Evolutionary conservation across 305 asterid genomes (phyloP), one percentile per base, ranked within the genome.

Genomic region (Ilex paraguariensis): DNA sequence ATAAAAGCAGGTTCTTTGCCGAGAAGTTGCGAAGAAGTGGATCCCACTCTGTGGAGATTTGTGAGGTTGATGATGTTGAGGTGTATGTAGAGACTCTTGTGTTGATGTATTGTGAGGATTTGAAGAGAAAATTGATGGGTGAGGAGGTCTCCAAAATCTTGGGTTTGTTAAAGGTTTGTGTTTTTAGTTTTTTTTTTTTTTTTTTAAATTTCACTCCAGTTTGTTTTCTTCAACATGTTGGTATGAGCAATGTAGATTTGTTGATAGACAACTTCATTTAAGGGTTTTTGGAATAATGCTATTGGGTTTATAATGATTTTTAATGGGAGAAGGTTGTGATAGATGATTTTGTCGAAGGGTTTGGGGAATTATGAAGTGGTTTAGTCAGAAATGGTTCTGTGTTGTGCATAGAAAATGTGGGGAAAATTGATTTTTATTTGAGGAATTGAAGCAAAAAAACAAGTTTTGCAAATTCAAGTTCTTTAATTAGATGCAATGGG

Each of bases 1-100:
- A 76, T 16, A 79, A 75, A 59, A 92, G 98, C 74, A 66, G 95
- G 42, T 92, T 87, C 72, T 92, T 92, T n/a, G 84, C 85, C 13
- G 97, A 90, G 66, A 90, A 85, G 57, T 84, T 90, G 56, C 75
- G 79, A 54, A 69, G 79, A 60, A 80, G 78, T 68, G 97, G 90
- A 79, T 57, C 85, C 64, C 93, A 84, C 66, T 72, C 88, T 5
- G 94, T 93, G 42, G 98, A 93, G 74, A 93, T 93, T 71, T 90
- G 86, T 48, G 98, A 90, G 10, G 84, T 95, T 66, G 96, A 87
- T 74, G 92, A 93, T 67, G 94, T 90, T 66, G 91, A 76, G 78
- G 90, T 78, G 31, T 90, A 93, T 59, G 83, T 93, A 62, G 89
- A 93, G 73, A 87, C 87, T 3, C 71, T 93, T 56, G 82, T 80